Evolutionary conservation across 1,284 basidiomycete species (phyloP).

Genomic region (Irpex rosettiformis): DNA sequence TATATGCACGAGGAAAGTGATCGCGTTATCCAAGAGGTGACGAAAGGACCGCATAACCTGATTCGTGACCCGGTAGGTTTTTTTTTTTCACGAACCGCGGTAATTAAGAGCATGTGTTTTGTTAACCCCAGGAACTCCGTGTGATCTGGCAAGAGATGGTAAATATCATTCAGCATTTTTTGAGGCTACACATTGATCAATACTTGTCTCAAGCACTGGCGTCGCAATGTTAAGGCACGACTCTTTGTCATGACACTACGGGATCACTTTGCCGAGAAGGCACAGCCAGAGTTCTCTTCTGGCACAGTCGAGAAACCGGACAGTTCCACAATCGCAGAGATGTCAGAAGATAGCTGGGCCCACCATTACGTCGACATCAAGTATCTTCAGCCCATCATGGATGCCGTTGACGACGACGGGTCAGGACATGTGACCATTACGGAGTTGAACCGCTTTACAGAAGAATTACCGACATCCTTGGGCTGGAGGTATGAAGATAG

Average conservation of each 20-base stretch:
- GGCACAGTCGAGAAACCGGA: neutral
- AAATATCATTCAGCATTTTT: slow-evolving; percentile 1
- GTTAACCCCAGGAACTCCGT: neutral
- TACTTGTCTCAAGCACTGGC: slow-evolving; percentile 26
- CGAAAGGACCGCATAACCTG: slow-evolving; percentile 9
- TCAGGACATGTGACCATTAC: slow-evolving; percentile 45
- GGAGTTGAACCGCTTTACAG: slow-evolving; percentile 44
- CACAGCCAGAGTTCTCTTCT: slow-evolving; percentile 13
- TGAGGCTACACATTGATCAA: neutral
- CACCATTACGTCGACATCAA: slow-evolving; percentile 37
- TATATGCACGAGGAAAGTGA: slow-evolving; percentile 23
- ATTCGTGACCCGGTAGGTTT: slow-evolving; percentile 9
- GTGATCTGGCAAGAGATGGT: slow-evolving; percentile 13
- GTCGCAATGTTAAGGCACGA: slow-evolving; percentile 31
- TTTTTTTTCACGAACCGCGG: neutral
- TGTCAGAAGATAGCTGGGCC: slow-evolving; percentile 36
- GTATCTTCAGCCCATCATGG: slow-evolving; percentile 39
- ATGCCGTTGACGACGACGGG: slow-evolving; percentile 48
- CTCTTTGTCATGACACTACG: slow-evolving; percentile 33
- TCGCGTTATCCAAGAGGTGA: slow-evolving; percentile 19
- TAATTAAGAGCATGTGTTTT: neutral
- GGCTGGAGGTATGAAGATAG: slow-evolving; percentile 30
- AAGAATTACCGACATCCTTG: slow-evolving; percentile 15
- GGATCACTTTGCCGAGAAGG: slow-evolving; percentile 31
- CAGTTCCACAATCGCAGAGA: slow-evolving; percentile 21